phyloP scores from a whole-genome alignment of 1,139 yeast genomes.

The Diutina pseudorugosa region DNA sequence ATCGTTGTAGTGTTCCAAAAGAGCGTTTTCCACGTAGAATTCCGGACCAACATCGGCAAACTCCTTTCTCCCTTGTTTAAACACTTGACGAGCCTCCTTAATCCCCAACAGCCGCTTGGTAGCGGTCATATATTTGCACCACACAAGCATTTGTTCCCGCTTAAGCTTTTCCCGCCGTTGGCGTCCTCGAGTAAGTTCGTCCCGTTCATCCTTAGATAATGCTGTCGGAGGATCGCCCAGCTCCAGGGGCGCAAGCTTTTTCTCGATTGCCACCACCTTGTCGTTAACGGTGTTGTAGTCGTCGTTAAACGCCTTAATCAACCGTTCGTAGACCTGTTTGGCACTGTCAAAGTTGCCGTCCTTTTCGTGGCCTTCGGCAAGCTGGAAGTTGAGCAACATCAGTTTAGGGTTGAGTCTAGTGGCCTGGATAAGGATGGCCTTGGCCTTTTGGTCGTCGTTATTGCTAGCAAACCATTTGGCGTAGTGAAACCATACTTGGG shows the following conservation, averaged over 20 bases:
- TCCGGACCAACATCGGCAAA: conserved; percentile 52
- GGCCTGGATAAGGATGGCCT: conserved; percentile 41
- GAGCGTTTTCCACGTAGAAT: conserved; percentile 71
- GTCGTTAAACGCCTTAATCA: conserved; percentile 30
- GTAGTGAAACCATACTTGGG: conserved; percentile 79
- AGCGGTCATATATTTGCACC: conserved; percentile 47
- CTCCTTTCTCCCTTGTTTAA: conserved; percentile 43
- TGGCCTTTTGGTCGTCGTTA: conserved; percentile 25
- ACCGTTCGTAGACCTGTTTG: conserved; percentile 34
- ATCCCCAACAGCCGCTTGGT: conserved; percentile 53
- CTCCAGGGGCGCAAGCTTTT: conserved; percentile 5
- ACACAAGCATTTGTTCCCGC: conserved; percentile 36
- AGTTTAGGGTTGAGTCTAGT: conserved; percentile 60
- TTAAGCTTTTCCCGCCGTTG: conserved; percentile 11
- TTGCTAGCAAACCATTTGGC: conserved; percentile 19
- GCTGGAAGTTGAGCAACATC: conserved; percentile 50
- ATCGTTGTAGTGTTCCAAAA: conserved; percentile 63
- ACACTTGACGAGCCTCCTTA: conserved; percentile 59
- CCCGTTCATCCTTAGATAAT: not conserved
- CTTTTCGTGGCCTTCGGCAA: conserved; percentile 61
- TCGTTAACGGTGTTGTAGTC: conserved; percentile 18
- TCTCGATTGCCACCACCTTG: conserved; percentile 15
- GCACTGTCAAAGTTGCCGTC: conserved; percentile 42
- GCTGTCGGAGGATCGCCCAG: conserved; percentile 5
- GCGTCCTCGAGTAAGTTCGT: conserved; percentile 12